phyloP scores from a whole-genome alignment of 2,329 filamentous ascomycete genomes.

The Pseudogymnoascus sp. region DNA sequence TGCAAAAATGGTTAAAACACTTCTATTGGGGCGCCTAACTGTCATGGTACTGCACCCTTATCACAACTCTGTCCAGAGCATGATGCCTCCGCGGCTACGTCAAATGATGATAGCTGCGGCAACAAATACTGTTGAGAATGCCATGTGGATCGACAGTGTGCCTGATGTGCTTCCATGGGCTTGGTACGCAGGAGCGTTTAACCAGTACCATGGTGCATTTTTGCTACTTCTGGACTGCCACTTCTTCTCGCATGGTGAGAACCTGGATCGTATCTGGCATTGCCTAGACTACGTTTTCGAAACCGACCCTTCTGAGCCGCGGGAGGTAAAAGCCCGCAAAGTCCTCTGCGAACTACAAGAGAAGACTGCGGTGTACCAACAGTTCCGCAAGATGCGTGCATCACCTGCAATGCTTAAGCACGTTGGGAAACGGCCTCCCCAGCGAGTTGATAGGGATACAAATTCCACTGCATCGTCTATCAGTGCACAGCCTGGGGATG shows the following conservation, averaged over 20 bases:
- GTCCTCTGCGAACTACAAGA: conserved; percentile 55
- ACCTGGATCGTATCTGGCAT: conserved; percentile 59
- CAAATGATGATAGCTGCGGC: conserved; percentile 57
- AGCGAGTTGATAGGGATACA: conserved; percentile 13
- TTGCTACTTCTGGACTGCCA: conserved; percentile 61
- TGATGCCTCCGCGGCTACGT: conserved; percentile 53
- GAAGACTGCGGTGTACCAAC: conserved; percentile 51
- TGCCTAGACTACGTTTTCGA: conserved; percentile 67
- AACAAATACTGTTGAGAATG: conserved; percentile 44
- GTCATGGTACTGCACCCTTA: conserved; percentile 63
- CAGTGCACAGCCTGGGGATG: neutral
- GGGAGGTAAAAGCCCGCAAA: conserved; percentile 48
- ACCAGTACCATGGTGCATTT: conserved; percentile 64
- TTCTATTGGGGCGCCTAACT: conserved; percentile 55
- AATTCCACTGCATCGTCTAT: neutral
- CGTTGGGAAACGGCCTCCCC: conserved; percentile 17
- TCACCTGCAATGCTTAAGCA: conserved; percentile 31
- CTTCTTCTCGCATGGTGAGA: conserved; percentile 35
- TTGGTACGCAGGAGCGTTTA: conserved; percentile 65
- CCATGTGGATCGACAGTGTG: conserved; percentile 44
- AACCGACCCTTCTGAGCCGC: conserved; percentile 42
- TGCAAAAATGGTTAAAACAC: conserved; percentile 54
- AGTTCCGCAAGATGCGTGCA: conserved; percentile 48
- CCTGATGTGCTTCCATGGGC: conserved; percentile 49
- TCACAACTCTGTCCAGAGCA: conserved; percentile 33